Percentiles rank a stretch among this genome's conserved stretches.
Evolutionary conservation across 1,139 yeast species (phyloP).

Genomic region (Casaregolazyma lundiana): DNA sequence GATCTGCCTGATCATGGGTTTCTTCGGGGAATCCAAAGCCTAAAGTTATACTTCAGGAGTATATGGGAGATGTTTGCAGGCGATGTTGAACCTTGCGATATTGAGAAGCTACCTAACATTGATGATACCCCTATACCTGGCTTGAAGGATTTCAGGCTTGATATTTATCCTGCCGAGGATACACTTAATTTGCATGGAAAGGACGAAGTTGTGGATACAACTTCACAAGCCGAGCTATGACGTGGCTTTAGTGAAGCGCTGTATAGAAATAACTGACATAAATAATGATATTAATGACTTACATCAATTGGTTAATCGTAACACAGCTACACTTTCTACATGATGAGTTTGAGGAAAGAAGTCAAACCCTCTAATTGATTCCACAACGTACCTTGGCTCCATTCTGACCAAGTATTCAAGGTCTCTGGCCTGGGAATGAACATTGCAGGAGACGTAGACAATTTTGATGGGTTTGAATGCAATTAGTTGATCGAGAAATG

Average conservation of each 20-base stretch:
- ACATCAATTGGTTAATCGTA: conserved; percentile 30
- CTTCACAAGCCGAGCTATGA: not conserved
- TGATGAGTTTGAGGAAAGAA: conserved; percentile 98
- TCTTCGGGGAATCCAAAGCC: conserved; percentile 68
- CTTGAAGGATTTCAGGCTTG: conserved; percentile 8
- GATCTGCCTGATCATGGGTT: conserved; percentile 74
- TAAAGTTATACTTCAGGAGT: conserved; percentile 52
- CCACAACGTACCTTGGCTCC: conserved; percentile 53
- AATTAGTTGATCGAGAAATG: conserved; percentile 77
- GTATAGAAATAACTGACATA: not conserved
- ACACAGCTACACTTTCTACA: conserved; percentile 91
- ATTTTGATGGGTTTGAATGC: conserved; percentile 78
- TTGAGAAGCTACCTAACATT: conserved; percentile 18
- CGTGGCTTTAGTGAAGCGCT: not conserved
- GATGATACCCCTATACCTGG: conserved; percentile 17
- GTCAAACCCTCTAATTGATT: conserved; percentile 88
- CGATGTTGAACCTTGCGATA: conserved; percentile 15
- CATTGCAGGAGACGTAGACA: conserved; percentile 93
- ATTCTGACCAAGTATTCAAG: conserved; percentile 67
- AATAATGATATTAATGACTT: conserved; percentile 5
- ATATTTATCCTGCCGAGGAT: conserved; percentile 5
- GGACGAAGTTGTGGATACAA: not conserved
- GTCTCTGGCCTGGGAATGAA: conserved; percentile 95
- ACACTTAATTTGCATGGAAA: conserved; percentile 5
- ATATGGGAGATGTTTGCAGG: conserved; percentile 28